A percentile compares a stretch with the other conserved stretches of the same genome.
phyloP scores from a whole-genome alignment of 2,329 filamentous ascomycete genomes.

The Parafenestella ontariensis region DNA sequence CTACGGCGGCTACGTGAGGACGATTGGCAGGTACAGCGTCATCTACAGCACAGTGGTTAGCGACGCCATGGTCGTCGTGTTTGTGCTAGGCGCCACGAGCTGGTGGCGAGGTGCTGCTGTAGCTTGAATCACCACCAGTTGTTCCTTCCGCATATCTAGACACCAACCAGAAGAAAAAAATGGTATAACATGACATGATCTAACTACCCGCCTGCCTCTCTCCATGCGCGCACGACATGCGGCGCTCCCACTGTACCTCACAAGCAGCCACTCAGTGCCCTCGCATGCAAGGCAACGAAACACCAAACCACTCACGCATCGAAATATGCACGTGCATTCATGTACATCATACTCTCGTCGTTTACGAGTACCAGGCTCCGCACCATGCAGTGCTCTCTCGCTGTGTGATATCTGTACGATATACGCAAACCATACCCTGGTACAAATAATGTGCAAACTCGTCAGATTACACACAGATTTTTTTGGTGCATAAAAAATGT shows the following conservation, averaged over 20 bases:
- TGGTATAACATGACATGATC: slow-evolving; percentile 4
- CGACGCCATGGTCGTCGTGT: slow-evolving; percentile 78
- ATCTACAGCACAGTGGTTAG: slow-evolving; percentile 75
- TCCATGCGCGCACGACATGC: background rate
- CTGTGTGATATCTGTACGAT: background rate
- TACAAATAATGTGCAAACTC: too few relatives aligned
- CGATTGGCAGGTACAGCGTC: slow-evolving; percentile 70
- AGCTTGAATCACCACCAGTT: slow-evolving; percentile 25
- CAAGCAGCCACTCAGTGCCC: background rate
- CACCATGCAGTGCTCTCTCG: background rate
- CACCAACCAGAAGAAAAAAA: too few relatives aligned
- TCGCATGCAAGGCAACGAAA: background rate
- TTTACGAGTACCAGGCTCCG: background rate
- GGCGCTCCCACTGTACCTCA: background rate
- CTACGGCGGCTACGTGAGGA: slow-evolving; percentile 66
- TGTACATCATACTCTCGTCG: background rate
- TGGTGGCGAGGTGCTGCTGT: slow-evolving; percentile 55
- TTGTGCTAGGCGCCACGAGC: slow-evolving; percentile 69
- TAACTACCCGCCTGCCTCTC: background rate
- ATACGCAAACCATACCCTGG: background rate
- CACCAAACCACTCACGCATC: background rate
- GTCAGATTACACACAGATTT: too few relatives aligned
- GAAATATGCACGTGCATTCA: background rate
- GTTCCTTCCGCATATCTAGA: slow-evolving; percentile 6
- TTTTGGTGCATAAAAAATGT: too few relatives aligned